Evolutionary conservation across 441 rosid species (phyloP).

Genomic region (Eugenia klotzschiana): DNA sequence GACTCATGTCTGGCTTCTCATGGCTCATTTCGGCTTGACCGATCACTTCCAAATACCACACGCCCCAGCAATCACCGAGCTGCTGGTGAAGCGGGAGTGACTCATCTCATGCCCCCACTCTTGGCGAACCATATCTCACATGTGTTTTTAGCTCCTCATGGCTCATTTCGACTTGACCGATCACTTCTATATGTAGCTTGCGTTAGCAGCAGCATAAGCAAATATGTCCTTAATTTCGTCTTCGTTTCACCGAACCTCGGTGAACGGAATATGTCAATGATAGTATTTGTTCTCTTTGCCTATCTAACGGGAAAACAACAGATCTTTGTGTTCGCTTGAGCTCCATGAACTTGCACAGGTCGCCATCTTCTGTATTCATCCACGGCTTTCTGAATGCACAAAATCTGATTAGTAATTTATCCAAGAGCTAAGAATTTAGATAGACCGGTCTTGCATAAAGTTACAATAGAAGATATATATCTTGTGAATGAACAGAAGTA

Average conservation of each 20-base stretch:
- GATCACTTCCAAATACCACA: not conserved
- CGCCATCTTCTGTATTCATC: no score
- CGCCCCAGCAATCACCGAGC: not conserved
- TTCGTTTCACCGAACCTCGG: no score
- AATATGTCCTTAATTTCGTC: no score
- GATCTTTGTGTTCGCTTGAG: no score
- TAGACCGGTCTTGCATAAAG: not conserved
- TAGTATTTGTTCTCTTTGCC: no score
- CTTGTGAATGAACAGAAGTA: not conserved
- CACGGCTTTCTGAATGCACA: not conserved
- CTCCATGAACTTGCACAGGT: no score
- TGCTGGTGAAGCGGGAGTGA: no score
- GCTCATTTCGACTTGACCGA: not conserved
- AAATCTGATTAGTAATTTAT: not conserved
- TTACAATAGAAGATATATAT: not conserved
- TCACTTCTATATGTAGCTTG: no score
- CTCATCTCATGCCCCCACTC: no score
- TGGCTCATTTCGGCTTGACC: no score
- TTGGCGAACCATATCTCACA: not conserved
- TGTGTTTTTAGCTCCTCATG: not conserved
- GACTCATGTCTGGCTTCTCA: not conserved
- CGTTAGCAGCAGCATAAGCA: not conserved
- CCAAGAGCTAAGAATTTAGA: not conserved
- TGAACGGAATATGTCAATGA: not conserved
- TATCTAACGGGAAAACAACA: no score